A percentile compares a stretch with the other conserved stretches of the same genome.
Evolutionary conservation across 1,139 yeast genomes (phyloP).

Genomic region (Sugiyamaella pinicola): DNA sequence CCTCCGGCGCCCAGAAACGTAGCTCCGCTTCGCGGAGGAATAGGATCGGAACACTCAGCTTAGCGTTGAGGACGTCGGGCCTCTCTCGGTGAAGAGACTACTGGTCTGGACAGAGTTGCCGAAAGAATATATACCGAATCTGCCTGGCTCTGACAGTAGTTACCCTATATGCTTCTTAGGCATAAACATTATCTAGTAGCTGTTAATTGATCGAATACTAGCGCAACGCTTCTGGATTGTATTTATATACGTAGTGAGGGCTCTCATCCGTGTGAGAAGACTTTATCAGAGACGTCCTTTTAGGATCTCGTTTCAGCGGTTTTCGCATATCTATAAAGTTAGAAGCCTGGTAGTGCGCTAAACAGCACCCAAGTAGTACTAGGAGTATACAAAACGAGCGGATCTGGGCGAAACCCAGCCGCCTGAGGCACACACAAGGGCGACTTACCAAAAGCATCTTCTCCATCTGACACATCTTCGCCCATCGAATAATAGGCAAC

Average conservation of each 20-base stretch:
- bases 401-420: conserved; percentile 10
- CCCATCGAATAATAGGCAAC: conserved; percentile 78
- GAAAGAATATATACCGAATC: too few relatives aligned
- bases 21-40: not conserved
- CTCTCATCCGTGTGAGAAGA: conserved; percentile 34
- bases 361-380: not conserved
- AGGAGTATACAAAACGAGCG: too few relatives aligned
- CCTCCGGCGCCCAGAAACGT: not conserved
- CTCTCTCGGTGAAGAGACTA: too few relatives aligned
- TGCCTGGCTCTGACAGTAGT: too few relatives aligned
- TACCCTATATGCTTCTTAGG: too few relatives aligned
- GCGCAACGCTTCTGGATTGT: conserved; percentile 28
- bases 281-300: conserved; percentile 38
- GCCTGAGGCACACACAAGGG: conserved; percentile 36
- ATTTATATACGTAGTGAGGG: conserved; percentile 31
- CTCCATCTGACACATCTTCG: conserved; percentile 58
- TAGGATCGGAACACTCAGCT: too few relatives aligned
- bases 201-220: too few relatives aligned
- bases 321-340: conserved; percentile 44
- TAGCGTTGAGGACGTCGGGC: not conserved
- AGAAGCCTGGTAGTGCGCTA: not conserved
- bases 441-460: conserved; percentile 91
- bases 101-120: too few relatives aligned
- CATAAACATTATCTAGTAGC: not conserved
- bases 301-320: conserved; percentile 58